These are phyloP conservation scores for Coelastrella sp. DNA, from an alignment of 139 green algal species.

Conservation along the genomic window DNA sequence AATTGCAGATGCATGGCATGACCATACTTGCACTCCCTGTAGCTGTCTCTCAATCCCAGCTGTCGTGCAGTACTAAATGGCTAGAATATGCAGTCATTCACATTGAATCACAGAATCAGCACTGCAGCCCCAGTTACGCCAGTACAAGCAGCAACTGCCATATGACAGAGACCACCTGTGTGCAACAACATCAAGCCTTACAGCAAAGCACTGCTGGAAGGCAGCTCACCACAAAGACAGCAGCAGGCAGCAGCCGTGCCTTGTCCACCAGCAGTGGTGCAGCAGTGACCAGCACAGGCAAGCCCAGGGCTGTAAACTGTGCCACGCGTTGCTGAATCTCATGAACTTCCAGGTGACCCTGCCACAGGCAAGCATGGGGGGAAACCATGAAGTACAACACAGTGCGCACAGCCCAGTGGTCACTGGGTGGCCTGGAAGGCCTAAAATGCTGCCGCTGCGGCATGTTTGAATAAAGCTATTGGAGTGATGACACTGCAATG, in stretches of 20 bases:
- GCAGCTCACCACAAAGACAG: constrained; percentile 80
- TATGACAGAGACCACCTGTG: too few species aligned
- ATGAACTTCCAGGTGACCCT: constrained; percentile 67
- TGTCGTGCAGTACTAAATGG: too few species aligned
- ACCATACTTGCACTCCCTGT: too few species aligned
- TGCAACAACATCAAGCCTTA: background rate
- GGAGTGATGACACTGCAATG: too few species aligned
- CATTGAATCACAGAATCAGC: too few species aligned
- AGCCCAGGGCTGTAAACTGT: constrained; percentile 76
- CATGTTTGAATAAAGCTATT: too few species aligned
- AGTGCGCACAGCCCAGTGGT: background rate
- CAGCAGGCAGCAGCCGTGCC: constrained; percentile 73
- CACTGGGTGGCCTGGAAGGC: too few species aligned
- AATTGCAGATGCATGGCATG: too few species aligned
- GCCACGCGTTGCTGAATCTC: constrained; percentile 74
- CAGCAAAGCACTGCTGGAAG: constrained; percentile 38
- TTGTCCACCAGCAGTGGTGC: constrained; percentile 86
- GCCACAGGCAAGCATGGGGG: background rate
- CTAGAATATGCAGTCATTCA: too few species aligned
- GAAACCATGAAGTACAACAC: background rate
- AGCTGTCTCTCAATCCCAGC: too few species aligned
- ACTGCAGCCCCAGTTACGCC: too few species aligned
- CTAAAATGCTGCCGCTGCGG: background rate
- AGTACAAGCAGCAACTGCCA: too few species aligned
- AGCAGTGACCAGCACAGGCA: constrained; percentile 81